These are phyloP conservation scores for Annona squamosa DNA, from an alignment of 164 flowering plant species.

Conservation along the genomic window DNA sequence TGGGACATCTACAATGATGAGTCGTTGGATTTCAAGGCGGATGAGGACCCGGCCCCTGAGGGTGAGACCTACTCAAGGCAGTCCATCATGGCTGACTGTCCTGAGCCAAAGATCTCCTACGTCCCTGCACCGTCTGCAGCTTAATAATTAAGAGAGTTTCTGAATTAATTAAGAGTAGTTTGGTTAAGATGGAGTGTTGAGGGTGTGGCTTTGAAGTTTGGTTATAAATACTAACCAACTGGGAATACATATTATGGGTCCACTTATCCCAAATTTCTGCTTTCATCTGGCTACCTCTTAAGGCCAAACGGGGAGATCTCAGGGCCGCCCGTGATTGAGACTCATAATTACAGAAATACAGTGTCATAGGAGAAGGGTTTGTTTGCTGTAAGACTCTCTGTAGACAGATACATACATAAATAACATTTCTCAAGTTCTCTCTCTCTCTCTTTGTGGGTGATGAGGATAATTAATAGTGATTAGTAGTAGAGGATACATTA, in stretches of 20 bases:
- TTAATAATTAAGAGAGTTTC: constrained; percentile 5
- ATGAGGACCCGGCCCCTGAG: constrained; percentile 7
- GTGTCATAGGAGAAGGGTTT: not conserved
- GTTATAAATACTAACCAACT: not conserved
- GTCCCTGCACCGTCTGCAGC: constrained; percentile 52
- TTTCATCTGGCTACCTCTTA: not conserved
- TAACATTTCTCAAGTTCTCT: not conserved
- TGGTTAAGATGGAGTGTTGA: not conserved
- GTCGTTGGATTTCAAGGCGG: constrained; percentile 32
- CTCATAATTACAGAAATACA: not conserved
- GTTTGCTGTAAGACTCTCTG: not conserved
- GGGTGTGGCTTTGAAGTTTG: not conserved
- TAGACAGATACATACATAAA: not conserved
- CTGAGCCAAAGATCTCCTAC: constrained; percentile 24
- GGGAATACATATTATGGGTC: not conserved
- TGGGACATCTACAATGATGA: constrained; percentile 47
- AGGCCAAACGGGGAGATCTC: not conserved
- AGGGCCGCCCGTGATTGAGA: not conserved
- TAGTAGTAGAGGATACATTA: not conserved
- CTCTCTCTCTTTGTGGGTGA: not conserved
- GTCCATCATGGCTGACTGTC: constrained; percentile 27
- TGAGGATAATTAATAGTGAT: no score
- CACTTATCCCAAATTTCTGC: not conserved
- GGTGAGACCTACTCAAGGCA: constrained; percentile 21
- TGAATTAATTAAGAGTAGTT: not conserved